Base-by-base conservation (phyloP, 225 moss, liverwort and hornwort genomes). In the Thuidium tamariscinum region DNA sequence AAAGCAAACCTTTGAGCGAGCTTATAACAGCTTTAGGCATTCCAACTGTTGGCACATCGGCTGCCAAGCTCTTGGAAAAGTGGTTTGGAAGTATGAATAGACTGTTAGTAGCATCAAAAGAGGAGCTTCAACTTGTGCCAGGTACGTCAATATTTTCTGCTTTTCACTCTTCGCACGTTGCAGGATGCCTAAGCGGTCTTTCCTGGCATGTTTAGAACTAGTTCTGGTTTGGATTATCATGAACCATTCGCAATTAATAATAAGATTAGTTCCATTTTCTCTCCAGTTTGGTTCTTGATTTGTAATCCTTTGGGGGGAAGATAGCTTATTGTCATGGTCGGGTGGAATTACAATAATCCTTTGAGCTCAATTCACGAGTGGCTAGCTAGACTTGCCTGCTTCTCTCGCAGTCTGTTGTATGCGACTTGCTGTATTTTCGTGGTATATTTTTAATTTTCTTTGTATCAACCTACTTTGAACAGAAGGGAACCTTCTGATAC, bases 11-110 rank as follows among this genome's bases (percentile, higher is more conserved):
- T 16, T 87, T 96, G 80, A 91, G 91, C 89, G 92, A 91, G 77
- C 92, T 96, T 57, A 89, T 97, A 86, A 90, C 89, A 42, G 94
- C 97, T 60, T 83, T 97, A 36, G 96, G 97, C 48, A 96, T 97
- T 86, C 96, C 96, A n/a, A 90, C 89, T 88, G 96, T 97, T 79
- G 97, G 97, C 81, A 86, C 70, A 48, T 86, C 88, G 65, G 86
- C 92, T 86, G 93, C 95, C 65, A 92, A 95, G 90, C 91, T 93
- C 67, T 88, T 96, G 82, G 96, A 90, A 75, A 84, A 91, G 77
- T 91, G 91, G 86, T 93, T 97, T 89, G 94, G 96, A 82, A 93
- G 91, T 82, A 90, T 97, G 76, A 82, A 85, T 57, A 90, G 91
- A 79, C 90, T 97, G 44, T 70, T 94, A 17, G 72, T 85, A 72